phyloP scores from a whole-genome alignment of 257 asterid genomes.

The Osmanthus fragrans region DNA sequence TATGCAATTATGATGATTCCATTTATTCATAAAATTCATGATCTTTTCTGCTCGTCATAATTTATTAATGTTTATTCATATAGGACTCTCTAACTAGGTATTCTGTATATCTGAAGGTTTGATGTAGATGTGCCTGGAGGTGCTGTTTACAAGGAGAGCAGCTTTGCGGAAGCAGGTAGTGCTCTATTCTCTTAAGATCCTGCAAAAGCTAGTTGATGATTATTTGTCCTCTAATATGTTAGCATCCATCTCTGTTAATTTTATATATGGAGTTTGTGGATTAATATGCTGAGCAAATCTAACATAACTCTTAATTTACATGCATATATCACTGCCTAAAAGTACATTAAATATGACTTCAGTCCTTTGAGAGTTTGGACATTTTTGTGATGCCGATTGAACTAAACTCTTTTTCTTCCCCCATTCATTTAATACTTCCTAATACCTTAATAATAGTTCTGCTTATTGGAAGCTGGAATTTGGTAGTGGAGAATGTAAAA shows the following conservation, averaged over 20 bases:
- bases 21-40: neutral
- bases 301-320: neutral
- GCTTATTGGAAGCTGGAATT: neutral
- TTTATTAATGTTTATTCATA: neutral
- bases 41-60: neutral
- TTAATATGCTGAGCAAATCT: neutral
- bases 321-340: neutral
- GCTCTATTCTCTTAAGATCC: constrained; percentile 14
- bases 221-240: neutral
- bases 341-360: neutral
- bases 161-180: constrained; percentile 82
- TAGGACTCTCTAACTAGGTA: neutral
- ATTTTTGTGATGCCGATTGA: neutral
- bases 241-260: neutral
- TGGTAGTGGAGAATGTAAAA: neutral
- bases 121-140: constrained; percentile 98
- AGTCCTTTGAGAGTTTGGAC: neutral
- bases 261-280: neutral
- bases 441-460: neutral
- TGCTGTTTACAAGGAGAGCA: constrained; percentile 93
- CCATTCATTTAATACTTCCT: no score
- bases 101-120: constrained; percentile 37
- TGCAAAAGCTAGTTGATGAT: neutral
- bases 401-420: neutral
- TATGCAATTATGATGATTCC: neutral